Conservation (phyloP, 2,329 filamentous ascomycete genomes). For the Monosporascus sp. region DNA sequence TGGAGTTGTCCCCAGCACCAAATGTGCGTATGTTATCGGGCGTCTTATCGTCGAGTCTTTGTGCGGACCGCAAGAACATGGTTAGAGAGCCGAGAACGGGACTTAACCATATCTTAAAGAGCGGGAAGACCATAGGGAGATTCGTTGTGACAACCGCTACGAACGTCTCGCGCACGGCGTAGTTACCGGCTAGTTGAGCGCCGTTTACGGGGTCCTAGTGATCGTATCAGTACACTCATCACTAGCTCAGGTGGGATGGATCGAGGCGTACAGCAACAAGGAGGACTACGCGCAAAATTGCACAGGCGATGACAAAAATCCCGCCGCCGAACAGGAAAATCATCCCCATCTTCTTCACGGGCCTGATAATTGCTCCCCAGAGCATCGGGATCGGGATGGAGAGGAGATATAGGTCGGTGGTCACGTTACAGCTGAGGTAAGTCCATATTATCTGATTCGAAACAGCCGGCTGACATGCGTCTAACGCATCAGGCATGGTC, state of each 20-base stretch:
- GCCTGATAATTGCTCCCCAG: slow-evolving; percentile 31
- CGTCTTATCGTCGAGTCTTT: slow-evolving; percentile 30
- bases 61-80: slow-evolving; percentile 30
- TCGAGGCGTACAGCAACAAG: slow-evolving; percentile 17
- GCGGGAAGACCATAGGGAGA: slow-evolving; percentile 40
- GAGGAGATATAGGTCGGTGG: slow-evolving; percentile 55
- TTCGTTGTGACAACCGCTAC: slow-evolving; percentile 39
- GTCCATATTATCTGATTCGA: slow-evolving; percentile 42
- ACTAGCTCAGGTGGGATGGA: background rate
- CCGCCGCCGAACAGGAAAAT: slow-evolving; percentile 33
- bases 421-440: slow-evolving; percentile 45
- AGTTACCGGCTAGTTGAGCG: slow-evolving; percentile 35
- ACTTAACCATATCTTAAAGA: slow-evolving; percentile 34
- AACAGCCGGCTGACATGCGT: slow-evolving; percentile 41
- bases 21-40: slow-evolving; percentile 35
- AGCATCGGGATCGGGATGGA: slow-evolving; percentile 52
- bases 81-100: slow-evolving; percentile 29
- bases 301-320: slow-evolving; percentile 35
- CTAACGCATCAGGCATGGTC: slow-evolving; percentile 13
- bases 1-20: slow-evolving; percentile 29
- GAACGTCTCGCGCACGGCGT: slow-evolving; percentile 40
- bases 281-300: slow-evolving; percentile 32
- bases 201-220: slow-evolving; percentile 35
- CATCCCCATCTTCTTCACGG: slow-evolving; percentile 31
- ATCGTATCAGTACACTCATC: background rate